phyloP scores from a whole-genome alignment of 805 yeast genomes.

The Phaffomyces antillensis region DNA sequence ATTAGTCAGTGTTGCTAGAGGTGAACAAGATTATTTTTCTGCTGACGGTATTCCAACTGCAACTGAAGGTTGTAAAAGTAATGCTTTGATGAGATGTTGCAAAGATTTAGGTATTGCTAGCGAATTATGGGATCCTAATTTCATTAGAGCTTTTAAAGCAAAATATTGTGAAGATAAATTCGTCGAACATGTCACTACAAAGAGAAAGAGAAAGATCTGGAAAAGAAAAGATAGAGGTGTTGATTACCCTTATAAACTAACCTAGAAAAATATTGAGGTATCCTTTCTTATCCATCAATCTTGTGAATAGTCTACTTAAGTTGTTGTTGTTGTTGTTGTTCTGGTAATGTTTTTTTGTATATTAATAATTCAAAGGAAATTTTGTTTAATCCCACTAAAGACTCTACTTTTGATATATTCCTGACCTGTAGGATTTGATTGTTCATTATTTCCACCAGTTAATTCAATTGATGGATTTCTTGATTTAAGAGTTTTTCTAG shows the following conservation, averaged over 20 bases:
- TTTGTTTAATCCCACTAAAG: too few relatives aligned
- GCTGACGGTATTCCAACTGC: constrained; percentile 90
- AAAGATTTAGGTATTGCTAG: constrained; percentile 95
- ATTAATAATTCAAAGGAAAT: background rate
- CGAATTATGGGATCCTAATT: constrained; percentile 95
- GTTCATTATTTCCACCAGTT: background rate
- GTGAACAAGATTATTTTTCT: constrained; percentile 89
- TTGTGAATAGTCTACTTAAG: background rate
- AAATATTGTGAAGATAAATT: constrained; percentile 71
- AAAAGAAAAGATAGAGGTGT: constrained; percentile 74
- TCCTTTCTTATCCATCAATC: background rate
- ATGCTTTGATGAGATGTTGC: constrained; percentile 96
- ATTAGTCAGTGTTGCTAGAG: constrained; percentile 85
- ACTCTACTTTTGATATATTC: too few relatives aligned
- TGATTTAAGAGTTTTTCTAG: background rate
- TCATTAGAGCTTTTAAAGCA: constrained; percentile 63
- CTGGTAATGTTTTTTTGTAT: background rate
- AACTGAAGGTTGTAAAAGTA: constrained; percentile 93
- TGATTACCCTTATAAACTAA: constrained; percentile 74
- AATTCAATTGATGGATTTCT: constrained; percentile 5
- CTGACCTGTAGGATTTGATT: too few relatives aligned
- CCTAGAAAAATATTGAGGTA: background rate
- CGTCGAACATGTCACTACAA: constrained; percentile 76
- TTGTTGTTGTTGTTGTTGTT: background rate
- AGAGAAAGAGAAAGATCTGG: constrained; percentile 89